Conservation (phyloP, 371 early-diverging fungal genomes). For the Rhizomucor pusillus region DNA sequence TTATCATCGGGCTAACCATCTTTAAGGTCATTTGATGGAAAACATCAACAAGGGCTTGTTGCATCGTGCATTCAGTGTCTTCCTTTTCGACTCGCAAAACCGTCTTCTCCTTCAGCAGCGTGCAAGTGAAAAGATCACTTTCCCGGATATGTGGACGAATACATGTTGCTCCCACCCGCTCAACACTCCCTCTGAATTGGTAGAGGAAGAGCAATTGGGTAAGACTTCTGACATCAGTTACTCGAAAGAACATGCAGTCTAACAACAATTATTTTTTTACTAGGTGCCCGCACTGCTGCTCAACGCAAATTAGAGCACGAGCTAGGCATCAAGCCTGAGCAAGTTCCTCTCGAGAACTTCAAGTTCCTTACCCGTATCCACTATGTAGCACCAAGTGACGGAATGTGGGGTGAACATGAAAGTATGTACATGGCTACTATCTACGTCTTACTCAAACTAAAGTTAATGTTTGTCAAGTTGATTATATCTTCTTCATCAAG, state of each 20-base stretch:
- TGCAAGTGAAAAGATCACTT: slow-evolving; percentile 95
- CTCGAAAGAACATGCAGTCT: background rate
- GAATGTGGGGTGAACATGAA: slow-evolving; percentile 98
- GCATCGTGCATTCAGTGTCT: slow-evolving; percentile 97
- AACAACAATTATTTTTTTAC: background rate
- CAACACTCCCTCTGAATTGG: slow-evolving; percentile 75
- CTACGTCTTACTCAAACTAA: background rate
- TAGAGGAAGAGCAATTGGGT: slow-evolving; percentile 77
- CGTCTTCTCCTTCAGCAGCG: slow-evolving; percentile 92
- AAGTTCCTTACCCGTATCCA: slow-evolving; percentile 91
- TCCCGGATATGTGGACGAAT: slow-evolving; percentile 95
- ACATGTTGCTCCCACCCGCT: slow-evolving; percentile 98
- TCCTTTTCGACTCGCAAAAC: slow-evolving; percentile 82
- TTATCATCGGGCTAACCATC: background rate
- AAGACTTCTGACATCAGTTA: background rate
- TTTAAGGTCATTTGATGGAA: slow-evolving; percentile 83
- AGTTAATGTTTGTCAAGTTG: slow-evolving; percentile 52
- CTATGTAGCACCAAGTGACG: slow-evolving; percentile 92
- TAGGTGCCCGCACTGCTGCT: slow-evolving; percentile 52
- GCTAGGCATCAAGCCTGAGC: slow-evolving; percentile 81
- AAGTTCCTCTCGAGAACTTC: slow-evolving; percentile 81
- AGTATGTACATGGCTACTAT: slow-evolving; percentile 47
- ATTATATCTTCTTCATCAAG: slow-evolving; percentile 85
- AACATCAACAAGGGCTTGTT: slow-evolving; percentile 85
- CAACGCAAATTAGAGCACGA: slow-evolving; percentile 95